These are phyloP conservation scores for Vigna trinervia DNA, from an alignment of 306 rosid species.

Conservation along the genomic window DNA sequence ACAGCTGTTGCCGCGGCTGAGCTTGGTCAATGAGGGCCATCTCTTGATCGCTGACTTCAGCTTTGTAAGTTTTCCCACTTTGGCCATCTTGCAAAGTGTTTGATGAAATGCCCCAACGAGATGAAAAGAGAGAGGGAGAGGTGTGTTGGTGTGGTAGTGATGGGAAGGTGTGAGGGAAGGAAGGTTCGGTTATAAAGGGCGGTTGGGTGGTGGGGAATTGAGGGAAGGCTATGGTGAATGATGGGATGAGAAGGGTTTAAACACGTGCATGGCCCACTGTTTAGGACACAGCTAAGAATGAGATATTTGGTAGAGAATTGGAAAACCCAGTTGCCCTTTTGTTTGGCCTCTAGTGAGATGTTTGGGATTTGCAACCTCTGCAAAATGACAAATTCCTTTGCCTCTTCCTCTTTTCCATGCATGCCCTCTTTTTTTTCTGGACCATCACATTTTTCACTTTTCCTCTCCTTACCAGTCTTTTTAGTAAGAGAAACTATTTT, in stretches of 20 bases:
- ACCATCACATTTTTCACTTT: background rate
- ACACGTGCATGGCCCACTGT: conserved; percentile 77
- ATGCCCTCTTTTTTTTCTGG: conserved; percentile 25
- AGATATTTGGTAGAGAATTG: conserved; percentile 49
- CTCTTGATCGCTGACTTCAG: conserved; percentile 84
- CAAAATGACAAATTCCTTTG: conserved; percentile 2
- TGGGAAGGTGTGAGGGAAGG: conserved; percentile 48
- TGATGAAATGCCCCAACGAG: conserved; percentile 33
- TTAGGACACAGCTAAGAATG: conserved; percentile 75
- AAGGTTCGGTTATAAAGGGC: conserved; percentile 55
- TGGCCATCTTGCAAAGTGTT: conserved; percentile 66
- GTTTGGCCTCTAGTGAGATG: conserved; percentile 41
- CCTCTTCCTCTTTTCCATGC: conserved; percentile 36
- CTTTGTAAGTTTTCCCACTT: conserved; percentile 76
- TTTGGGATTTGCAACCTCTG: conserved; percentile 31
- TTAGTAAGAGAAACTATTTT: background rate
- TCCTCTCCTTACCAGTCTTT: background rate
- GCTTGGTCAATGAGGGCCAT: conserved; percentile 79
- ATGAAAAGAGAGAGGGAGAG: too few species aligned
- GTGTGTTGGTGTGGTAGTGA: conserved; percentile 12
- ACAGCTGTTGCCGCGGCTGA: conserved; percentile 58
- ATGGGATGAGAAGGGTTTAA: conserved; percentile 22
- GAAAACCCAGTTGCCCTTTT: conserved; percentile 53
- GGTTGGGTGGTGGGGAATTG: background rate
- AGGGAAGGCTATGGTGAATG: background rate